These are phyloP conservation scores for Boeremia exigua DNA, from an alignment of 2,329 filamentous ascomycete species.

Conservation along the genomic window DNA sequence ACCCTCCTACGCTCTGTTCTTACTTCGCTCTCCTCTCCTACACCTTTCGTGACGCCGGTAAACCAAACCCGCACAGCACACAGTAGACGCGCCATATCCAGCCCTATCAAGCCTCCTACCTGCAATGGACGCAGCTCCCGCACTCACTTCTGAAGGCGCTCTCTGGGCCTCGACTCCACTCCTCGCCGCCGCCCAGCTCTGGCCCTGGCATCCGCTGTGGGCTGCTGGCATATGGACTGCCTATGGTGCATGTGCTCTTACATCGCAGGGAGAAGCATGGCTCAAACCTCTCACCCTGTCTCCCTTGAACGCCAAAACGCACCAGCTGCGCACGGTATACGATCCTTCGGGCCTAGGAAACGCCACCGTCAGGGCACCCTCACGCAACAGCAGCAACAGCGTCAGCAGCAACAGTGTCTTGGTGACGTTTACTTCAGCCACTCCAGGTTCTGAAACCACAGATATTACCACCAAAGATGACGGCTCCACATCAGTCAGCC, in stretches of 20 bases:
- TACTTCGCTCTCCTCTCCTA: background rate
- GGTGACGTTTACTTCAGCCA: background rate
- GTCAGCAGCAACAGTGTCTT: background rate
- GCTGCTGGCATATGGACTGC: slow-evolving; percentile 6
- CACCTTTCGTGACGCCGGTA: no score
- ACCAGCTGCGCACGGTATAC: background rate
- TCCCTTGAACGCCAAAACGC: background rate
- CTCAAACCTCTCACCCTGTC: background rate
- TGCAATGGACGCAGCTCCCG: background rate
- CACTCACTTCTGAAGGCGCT: background rate
- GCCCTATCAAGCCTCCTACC: no score
- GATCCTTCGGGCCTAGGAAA: background rate
- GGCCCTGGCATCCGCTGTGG: slow-evolving; percentile 2
- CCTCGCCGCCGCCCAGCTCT: background rate
- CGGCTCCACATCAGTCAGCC: no score
- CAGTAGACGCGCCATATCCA: no score
- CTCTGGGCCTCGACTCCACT: background rate
- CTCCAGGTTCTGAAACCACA: background rate
- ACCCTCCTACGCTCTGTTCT: background rate
- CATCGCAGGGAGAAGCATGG: background rate
- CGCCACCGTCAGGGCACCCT: background rate
- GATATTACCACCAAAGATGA: no score
- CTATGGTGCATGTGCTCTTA: background rate
- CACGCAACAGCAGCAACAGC: background rate
- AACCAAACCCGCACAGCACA: background rate